phyloP scores from a whole-genome alignment of 164 flowering plant species.

The Piper longum region DNA sequence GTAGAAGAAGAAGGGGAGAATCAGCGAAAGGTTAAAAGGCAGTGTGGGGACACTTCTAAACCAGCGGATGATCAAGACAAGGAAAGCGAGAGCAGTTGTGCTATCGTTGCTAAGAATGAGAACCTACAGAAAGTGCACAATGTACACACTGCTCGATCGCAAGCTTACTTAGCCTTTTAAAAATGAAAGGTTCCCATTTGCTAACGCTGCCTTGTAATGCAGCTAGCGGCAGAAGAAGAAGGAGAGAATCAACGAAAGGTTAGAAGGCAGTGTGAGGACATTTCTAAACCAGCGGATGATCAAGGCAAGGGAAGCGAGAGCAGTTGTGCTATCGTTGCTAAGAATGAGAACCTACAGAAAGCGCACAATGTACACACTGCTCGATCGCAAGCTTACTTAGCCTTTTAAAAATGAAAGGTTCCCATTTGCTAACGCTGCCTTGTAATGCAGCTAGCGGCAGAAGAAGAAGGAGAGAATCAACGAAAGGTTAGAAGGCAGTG shows the following conservation, averaged over 20 bases:
- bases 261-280: constrained; percentile 35
- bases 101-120: constrained; percentile 10
- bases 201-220: neutral
- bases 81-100: constrained; percentile 19
- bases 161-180: no score
- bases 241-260: constrained; percentile 8
- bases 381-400: no score
- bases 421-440: neutral
- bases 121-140: constrained; percentile 64
- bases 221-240: constrained; percentile 3
- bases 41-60: constrained; percentile 17
- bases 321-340: constrained; percentile 5
- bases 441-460: neutral
- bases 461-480: constrained; percentile 10
- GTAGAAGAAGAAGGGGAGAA: constrained; percentile 10
- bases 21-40: constrained; percentile 33
- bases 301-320: constrained; percentile 22
- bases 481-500: constrained; percentile 37
- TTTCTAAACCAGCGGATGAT: constrained; percentile 19
- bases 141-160: constrained; percentile 21
- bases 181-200: neutral
- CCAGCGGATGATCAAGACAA: constrained; percentile 18
- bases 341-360: constrained; percentile 42
- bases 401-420: neutral
- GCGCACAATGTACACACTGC: constrained; percentile 51